Percentiles rank a stretch among this genome's conserved stretches.
Conservation (phyloP, 2,329 filamentous ascomycete genomes). For the Trichothecium sympodiale region DNA sequence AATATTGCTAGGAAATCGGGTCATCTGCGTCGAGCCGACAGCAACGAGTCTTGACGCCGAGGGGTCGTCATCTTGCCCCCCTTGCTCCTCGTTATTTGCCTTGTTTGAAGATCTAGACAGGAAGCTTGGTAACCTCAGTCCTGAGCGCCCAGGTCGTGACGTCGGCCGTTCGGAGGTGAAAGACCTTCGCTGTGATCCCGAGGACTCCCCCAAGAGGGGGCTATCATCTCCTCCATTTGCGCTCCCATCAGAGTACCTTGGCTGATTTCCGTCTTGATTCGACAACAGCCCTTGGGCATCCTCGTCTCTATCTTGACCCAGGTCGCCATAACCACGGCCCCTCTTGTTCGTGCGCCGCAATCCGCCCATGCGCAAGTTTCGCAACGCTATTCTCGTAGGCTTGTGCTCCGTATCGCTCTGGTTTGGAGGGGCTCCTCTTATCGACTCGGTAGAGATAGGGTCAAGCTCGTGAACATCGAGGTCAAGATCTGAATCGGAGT, state of each 20-base stretch:
- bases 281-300: constrained; percentile 58
- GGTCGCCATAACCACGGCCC: constrained; percentile 46
- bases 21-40: constrained; percentile 62
- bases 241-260: constrained; percentile 49
- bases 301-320: constrained; percentile 47
- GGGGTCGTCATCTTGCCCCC: constrained; percentile 40
- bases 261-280: constrained; percentile 43
- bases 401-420: constrained; percentile 23
- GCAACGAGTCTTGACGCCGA: constrained; percentile 63
- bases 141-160: constrained; percentile 26
- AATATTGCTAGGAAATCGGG: constrained; percentile 78
- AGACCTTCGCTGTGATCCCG: constrained; percentile 16
- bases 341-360: constrained; percentile 45
- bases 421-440: constrained; percentile 18
- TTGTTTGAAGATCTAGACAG: constrained; percentile 33
- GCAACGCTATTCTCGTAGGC: constrained; percentile 55
- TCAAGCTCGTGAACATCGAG: constrained; percentile 75
- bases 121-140: constrained; percentile 57
- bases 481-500: constrained; percentile 63
- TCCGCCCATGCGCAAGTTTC: constrained; percentile 57
- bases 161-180: constrained; percentile 14
- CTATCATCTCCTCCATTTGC: constrained; percentile 56
- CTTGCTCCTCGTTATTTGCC: constrained; percentile 23
- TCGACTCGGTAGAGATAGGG: constrained; percentile 36
- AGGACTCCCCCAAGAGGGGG: constrained; percentile 49